phyloP scores from a whole-genome alignment of 345 rosid genomes.

The Iberis pinnata region DNA sequence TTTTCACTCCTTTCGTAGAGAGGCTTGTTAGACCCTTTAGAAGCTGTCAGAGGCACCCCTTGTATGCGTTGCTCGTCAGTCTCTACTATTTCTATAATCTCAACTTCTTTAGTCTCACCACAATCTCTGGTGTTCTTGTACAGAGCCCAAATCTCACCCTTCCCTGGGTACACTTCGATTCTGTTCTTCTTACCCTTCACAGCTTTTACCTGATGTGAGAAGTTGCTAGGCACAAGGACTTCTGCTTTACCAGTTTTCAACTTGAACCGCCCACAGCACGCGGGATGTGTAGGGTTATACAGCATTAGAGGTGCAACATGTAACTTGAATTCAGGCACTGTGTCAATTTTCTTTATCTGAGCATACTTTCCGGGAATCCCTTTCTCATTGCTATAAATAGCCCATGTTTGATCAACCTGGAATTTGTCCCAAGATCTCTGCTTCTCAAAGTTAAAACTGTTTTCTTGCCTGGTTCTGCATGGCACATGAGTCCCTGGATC shows the following conservation, averaged over 20 bases:
- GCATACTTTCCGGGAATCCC: slow-evolving; percentile 44
- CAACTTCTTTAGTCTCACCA: slow-evolving; percentile 31
- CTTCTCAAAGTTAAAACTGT: slow-evolving; percentile 29
- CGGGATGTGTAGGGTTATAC: slow-evolving; percentile 3
- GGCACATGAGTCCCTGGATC: slow-evolving; percentile 17
- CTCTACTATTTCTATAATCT: slow-evolving; percentile 45
- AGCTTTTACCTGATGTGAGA: slow-evolving; percentile 44
- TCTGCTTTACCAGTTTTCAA: slow-evolving; percentile 27
- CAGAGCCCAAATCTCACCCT: slow-evolving; percentile 59
- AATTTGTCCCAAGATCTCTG: slow-evolving; percentile 41
- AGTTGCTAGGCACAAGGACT: slow-evolving; percentile 23
- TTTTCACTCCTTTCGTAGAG: slow-evolving; percentile 36
- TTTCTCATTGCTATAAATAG: slow-evolving; percentile 31
- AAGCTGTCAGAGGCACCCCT: slow-evolving; percentile 27
- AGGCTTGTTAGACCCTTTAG: slow-evolving; percentile 12
- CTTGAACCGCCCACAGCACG: slow-evolving; percentile 47
- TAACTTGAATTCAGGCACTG: slow-evolving; percentile 30
- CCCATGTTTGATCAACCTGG: slow-evolving; percentile 43
- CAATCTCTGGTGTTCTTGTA: slow-evolving; percentile 25
- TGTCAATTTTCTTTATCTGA: slow-evolving; percentile 40
- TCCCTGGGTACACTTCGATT: slow-evolving; percentile 37
- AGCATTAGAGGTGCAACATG: slow-evolving; percentile 43
- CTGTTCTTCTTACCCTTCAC: slow-evolving; percentile 9
- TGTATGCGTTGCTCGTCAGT: slow-evolving; percentile 21
- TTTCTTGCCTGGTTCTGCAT: slow-evolving; percentile 18